phyloP scores from a whole-genome alignment of 352 stramenopile genomes.

The Phytopythium kandeliae region DNA sequence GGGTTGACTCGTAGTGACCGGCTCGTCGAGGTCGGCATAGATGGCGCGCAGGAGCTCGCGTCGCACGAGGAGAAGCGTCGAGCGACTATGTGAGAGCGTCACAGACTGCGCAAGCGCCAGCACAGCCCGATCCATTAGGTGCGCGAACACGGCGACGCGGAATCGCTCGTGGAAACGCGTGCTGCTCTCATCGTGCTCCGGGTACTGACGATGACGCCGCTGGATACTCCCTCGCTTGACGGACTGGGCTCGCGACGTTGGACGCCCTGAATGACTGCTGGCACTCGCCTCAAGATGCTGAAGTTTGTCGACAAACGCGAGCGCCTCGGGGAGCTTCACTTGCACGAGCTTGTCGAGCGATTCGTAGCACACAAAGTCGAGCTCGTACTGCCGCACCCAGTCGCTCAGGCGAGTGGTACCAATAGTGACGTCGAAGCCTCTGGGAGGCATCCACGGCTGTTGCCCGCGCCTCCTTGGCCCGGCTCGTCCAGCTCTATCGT shows the following conservation, averaged over 20 bases:
- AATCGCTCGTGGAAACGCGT: slow-evolving; percentile 33
- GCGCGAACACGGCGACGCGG: slow-evolving; percentile 35
- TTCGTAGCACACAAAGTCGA: slow-evolving; percentile 36
- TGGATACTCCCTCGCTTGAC: not conserved
- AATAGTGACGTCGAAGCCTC: not conserved
- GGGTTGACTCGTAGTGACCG: not conserved
- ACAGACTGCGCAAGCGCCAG: slow-evolving; percentile 27
- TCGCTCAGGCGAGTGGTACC: slow-evolving; percentile 23
- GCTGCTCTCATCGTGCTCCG: slow-evolving; percentile 4
- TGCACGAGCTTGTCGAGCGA: slow-evolving; percentile 41
- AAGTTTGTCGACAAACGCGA: slow-evolving; percentile 39
- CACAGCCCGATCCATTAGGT: slow-evolving; percentile 35
- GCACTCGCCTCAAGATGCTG: slow-evolving; percentile 14
- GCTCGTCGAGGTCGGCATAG: slow-evolving; percentile 36
- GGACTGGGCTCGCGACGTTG: not conserved
- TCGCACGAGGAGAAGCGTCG: slow-evolving; percentile 22
- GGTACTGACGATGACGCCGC: not conserved
- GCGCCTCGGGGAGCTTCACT: slow-evolving; percentile 43
- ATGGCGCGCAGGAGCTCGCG: slow-evolving; percentile 42
- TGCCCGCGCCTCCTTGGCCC: not conserved
- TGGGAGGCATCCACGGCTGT: not conserved
- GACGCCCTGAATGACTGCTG: not conserved
- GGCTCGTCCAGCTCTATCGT: not conserved
- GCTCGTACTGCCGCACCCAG: slow-evolving; percentile 44
- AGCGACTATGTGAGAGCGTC: slow-evolving; percentile 18